These are phyloP conservation scores for Dictyostelium capitatum DNA, from an alignment of 78 protist species.

Conservation along the genomic window DNA sequence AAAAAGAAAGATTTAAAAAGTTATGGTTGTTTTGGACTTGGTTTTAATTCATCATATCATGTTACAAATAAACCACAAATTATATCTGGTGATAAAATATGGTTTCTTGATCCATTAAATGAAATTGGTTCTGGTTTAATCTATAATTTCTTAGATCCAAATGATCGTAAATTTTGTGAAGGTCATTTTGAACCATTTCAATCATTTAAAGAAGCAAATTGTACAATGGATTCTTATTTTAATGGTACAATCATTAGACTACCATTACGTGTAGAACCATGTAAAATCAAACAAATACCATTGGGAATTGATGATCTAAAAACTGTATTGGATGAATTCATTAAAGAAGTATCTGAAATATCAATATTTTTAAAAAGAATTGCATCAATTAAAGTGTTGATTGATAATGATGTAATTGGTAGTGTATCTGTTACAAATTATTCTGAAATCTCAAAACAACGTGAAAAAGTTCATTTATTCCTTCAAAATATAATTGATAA, in stretches of 20 bases:
- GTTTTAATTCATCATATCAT: slow-evolving; percentile 54
- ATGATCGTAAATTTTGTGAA: neutral
- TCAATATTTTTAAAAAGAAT: neutral
- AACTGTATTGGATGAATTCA: neutral
- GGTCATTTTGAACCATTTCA: neutral
- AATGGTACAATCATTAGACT: slow-evolving; percentile 46
- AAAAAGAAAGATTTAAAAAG: slow-evolving; percentile 60
- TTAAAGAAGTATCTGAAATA: neutral
- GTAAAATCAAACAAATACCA: neutral
- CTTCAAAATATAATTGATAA: neutral
- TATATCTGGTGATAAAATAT: neutral
- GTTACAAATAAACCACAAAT: slow-evolving; percentile 14
- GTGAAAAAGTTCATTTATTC: slow-evolving; percentile 7
- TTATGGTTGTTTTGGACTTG: slow-evolving; percentile 54
- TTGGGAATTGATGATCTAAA: neutral
- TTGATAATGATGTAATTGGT: neutral
- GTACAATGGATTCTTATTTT: neutral
- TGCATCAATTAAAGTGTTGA: neutral
- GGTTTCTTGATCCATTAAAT: slow-evolving; percentile 13
- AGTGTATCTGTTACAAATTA: neutral
- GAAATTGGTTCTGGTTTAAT: neutral
- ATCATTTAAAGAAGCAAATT: slow-evolving; percentile 36
- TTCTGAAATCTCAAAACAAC: neutral
- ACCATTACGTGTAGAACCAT: neutral
- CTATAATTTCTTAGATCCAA: neutral